Evolutionary conservation across 805 yeast species (phyloP), one percentile per base, ranked within the genome.

Genomic region (Hanseniaspora valbyensis): DNA sequence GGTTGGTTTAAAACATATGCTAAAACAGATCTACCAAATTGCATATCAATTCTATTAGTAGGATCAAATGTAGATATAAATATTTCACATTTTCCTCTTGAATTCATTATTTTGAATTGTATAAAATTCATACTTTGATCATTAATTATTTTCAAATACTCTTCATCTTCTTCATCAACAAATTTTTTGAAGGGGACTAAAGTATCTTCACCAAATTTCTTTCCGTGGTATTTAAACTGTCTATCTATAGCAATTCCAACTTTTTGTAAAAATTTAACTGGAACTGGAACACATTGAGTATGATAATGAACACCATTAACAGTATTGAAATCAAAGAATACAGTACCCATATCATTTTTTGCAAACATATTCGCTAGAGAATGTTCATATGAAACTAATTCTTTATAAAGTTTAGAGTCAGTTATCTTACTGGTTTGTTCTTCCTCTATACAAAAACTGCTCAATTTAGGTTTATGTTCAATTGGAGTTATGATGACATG

Each of bases 401-500:
- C 92, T 36, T 65, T 61, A 49, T 52, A 61, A 6, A 48, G n/a
- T 19, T 19, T 19, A 18, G 18, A n/a, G 19, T 39, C 43, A 10
- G 32, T 16, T 3, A 70, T 44, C 2, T 69, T 66, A 1, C 70
- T 60, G 6, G 68, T 58, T 13, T 62, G 54, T 3, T 68, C 59
- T 8, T 59, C 55, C 13, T 54, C 38, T 34, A 58, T 62, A 16
- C 44, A 48, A 12, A 44, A 56, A 52, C 56, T 57, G 57, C 56
- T 60, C 42, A 59, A 63, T 49, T 69, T 72, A 0, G 95, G 74
- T 8, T 70, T 68, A 61, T 88, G 96, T 19, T 80, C 78, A 18
- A 89, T 75, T 0, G 96, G 94, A 12, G 87, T 77, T 8, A 89
- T 71, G 39, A 88, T 68, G 21, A 85, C 84, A 67, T 88, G 96